These are phyloP conservation scores for Casaregolazyma lundiana DNA, from an alignment of 1,139 yeast species.

Conservation along the genomic window DNA sequence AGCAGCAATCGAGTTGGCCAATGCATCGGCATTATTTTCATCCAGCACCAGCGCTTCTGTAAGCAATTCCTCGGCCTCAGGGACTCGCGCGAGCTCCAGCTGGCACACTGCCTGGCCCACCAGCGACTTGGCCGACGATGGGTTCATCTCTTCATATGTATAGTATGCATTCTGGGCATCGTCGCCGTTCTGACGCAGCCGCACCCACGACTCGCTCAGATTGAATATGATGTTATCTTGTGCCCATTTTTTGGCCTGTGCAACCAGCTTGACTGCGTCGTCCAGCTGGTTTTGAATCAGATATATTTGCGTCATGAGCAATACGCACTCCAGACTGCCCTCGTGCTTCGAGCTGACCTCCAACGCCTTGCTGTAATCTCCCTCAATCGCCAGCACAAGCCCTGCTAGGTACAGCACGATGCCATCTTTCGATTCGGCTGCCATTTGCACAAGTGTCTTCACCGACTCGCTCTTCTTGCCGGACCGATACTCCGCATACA, in stretches of 20 bases:
- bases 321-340: conserved; percentile 35
- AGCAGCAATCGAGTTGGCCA: conserved; percentile 55
- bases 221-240: conserved; percentile 66
- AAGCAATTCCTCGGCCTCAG: conserved; percentile 44
- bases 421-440: conserved; percentile 20
- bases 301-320: conserved; percentile 36
- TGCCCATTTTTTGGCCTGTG: conserved; percentile 44
- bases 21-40: conserved; percentile 44
- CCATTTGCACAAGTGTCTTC: conserved; percentile 22
- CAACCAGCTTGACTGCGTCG: conserved; percentile 33
- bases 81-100: conserved; percentile 42
- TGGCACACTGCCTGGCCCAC: conserved; percentile 46
- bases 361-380: conserved; percentile 33
- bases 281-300: conserved; percentile 33
- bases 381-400: conserved; percentile 29
- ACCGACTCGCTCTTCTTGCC: conserved; percentile 22
- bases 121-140: conserved; percentile 46
- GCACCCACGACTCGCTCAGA: conserved; percentile 63
- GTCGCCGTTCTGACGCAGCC: conserved; percentile 53
- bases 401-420: conserved; percentile 35
- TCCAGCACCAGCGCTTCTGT: conserved; percentile 42
- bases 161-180: conserved; percentile 59
- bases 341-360: conserved; percentile 29
- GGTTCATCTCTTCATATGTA: conserved; percentile 67
- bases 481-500: conserved; percentile 22